Percentiles rank a stretch among this genome's conserved stretches.
Evolutionary conservation across 164 flowering plant species (phyloP).

Genomic region (Taxillus chinensis): DNA sequence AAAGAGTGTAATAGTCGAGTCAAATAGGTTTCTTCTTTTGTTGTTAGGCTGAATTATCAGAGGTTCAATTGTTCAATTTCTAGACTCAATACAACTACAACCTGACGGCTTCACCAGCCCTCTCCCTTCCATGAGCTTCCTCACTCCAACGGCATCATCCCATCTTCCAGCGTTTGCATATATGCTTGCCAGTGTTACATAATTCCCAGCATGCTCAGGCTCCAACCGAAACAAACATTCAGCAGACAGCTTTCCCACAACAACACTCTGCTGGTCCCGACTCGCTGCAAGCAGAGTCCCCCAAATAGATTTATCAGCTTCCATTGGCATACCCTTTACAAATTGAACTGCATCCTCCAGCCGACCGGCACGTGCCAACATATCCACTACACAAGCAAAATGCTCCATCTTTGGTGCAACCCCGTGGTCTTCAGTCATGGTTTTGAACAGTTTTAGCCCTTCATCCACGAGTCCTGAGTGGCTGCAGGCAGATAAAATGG

Average conservation of each 20-base stretch:
- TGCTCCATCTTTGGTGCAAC: conserved; percentile 1
- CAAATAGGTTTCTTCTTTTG: not conserved
- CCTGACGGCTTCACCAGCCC: conserved; percentile 3
- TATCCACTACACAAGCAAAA: conserved; percentile 3
- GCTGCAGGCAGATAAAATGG: conserved; percentile 2
- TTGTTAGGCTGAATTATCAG: not conserved
- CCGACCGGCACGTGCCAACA: conserved; percentile 2
- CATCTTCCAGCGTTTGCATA: conserved; percentile 1
- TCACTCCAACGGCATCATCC: conserved; percentile 2
- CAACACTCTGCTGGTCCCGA: not conserved
- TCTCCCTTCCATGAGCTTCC: conserved; percentile 5
- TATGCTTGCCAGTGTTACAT: not conserved
- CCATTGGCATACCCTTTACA: not conserved
- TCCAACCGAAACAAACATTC: not conserved
- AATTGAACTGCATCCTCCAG: conserved; percentile 1
- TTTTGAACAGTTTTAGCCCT: not conserved
- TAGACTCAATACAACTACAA: not conserved
- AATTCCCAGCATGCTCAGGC: conserved; percentile 2
- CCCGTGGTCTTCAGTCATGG: not conserved
- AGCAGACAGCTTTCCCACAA: not conserved
- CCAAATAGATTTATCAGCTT: conserved; percentile 1
- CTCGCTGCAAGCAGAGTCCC: conserved; percentile 2
- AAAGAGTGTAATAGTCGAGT: not conserved
- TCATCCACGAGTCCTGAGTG: conserved; percentile 1
- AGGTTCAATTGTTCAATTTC: not conserved